Conservation (phyloP, 768 basidiomycete species). For the Trametes maxima region DNA sequence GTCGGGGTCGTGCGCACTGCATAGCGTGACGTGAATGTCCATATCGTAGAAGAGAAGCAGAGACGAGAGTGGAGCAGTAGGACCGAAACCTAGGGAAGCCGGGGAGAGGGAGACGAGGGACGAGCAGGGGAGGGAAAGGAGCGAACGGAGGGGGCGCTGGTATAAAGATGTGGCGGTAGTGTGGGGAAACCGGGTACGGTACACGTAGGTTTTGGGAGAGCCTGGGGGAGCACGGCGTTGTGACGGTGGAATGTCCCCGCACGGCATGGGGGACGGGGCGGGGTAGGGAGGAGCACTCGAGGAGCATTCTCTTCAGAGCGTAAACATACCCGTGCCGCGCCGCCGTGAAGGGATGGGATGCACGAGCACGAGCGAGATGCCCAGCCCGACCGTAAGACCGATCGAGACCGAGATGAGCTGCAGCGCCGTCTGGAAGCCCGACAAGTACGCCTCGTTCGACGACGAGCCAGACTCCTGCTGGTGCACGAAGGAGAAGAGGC, state of each 20-base stretch:
- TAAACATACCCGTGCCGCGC: slow-evolving; percentile 63
- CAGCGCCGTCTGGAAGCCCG: slow-evolving; percentile 74
- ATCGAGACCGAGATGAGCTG: slow-evolving; percentile 79
- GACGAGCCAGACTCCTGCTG: slow-evolving; percentile 54
- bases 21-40: neutral
- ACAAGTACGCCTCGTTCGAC: slow-evolving; percentile 52
- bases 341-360: slow-evolving; percentile 62
- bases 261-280: neutral
- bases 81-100: neutral
- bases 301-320: slow-evolving; percentile 3
- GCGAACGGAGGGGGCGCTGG: too few relatives aligned
- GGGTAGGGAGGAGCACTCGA: neutral
- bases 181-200: too few relatives aligned
- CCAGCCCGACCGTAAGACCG: slow-evolving; percentile 79
- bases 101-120: neutral
- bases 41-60: neutral
- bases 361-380: slow-evolving; percentile 66
- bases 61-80: neutral
- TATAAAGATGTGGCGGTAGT: too few relatives aligned
- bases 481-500: slow-evolving; percentile 71
- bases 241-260: neutral
- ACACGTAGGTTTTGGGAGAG: too few relatives aligned
- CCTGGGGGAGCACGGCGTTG: neutral
- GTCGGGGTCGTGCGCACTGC: neutral
- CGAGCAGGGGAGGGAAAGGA: too few relatives aligned